These are phyloP conservation scores for Pichia ethanolica DNA, from an alignment of 805 yeast genomes.

Conservation along the genomic window DNA sequence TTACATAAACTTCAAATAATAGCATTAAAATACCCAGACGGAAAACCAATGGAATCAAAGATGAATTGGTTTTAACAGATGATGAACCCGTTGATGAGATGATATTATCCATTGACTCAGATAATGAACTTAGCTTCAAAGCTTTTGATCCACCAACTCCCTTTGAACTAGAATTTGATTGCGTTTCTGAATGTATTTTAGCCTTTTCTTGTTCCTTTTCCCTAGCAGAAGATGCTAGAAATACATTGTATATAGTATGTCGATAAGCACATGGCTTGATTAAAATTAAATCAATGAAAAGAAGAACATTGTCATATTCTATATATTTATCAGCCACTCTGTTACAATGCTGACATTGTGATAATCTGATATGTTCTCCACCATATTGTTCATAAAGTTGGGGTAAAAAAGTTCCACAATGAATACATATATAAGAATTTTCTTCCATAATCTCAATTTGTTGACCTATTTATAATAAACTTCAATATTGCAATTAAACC, in stretches of 20 bases:
- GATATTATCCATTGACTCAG: background rate
- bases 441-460: background rate
- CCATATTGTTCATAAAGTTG: slow-evolving; percentile 67
- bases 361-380: slow-evolving; percentile 68
- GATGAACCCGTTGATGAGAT: background rate
- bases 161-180: background rate
- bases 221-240: slow-evolving; percentile 14
- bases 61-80: background rate
- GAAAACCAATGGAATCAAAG: slow-evolving; percentile 13
- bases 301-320: slow-evolving; percentile 78
- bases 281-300: slow-evolving; percentile 76
- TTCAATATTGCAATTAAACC: too few species aligned
- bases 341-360: slow-evolving; percentile 67
- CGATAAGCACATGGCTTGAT: slow-evolving; percentile 83
- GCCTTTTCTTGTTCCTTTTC: slow-evolving; percentile 2
- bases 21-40: slow-evolving; percentile 56
- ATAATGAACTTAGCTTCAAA: background rate
- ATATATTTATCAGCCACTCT: slow-evolving; percentile 82
- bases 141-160: background rate
- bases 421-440: slow-evolving; percentile 52
- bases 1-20: slow-evolving; percentile 80
- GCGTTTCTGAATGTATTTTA: background rate
- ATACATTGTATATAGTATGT: slow-evolving; percentile 74
- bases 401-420: slow-evolving; percentile 63
- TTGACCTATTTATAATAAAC: too few species aligned